These are phyloP conservation scores for Balansia obtecta DNA, from an alignment of 2,329 filamentous ascomycete genomes.

Conservation along the genomic window DNA sequence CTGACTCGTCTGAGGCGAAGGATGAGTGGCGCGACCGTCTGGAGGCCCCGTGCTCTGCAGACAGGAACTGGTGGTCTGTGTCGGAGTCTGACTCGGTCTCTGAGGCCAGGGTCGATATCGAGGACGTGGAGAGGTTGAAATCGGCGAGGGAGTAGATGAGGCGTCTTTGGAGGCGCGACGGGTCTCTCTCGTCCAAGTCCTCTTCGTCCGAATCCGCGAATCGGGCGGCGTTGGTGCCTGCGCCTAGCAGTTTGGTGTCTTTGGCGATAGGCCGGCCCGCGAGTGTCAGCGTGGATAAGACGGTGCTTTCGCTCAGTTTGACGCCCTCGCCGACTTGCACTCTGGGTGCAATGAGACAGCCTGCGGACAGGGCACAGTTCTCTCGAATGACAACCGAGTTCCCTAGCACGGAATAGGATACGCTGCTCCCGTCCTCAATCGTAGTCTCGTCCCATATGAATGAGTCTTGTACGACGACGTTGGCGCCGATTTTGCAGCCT, in stretches of 20 bases:
- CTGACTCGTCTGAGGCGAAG: conserved; percentile 61
- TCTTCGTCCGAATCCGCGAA: conserved; percentile 36
- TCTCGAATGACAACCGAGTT: conserved; percentile 60
- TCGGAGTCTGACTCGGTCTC: conserved; percentile 54
- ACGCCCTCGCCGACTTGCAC: conserved; percentile 57
- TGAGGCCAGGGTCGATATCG: conserved; percentile 49
- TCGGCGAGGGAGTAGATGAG: conserved; percentile 42
- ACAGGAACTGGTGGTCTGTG: conserved; percentile 49
- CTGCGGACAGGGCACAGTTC: conserved; percentile 54
- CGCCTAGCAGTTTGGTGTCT: conserved; percentile 35
- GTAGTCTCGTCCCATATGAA: conserved; percentile 80
- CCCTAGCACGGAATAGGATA: conserved; percentile 66
- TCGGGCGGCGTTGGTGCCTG: conserved; percentile 35
- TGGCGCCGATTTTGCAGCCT: conserved; percentile 74
- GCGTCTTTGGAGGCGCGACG: conserved; percentile 38
- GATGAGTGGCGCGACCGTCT: conserved; percentile 56
- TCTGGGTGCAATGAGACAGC: conserved; percentile 68
- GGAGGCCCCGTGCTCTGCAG: conserved; percentile 20
- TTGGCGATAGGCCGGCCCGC: conserved; percentile 25
- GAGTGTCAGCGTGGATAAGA: conserved; percentile 23
- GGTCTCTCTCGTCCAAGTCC: conserved; percentile 37
- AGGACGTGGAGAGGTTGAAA: conserved; percentile 40
- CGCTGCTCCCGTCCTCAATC: conserved; percentile 60
- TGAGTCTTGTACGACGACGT: conserved; percentile 65
- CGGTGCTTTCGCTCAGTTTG: conserved; percentile 24